Evolutionary conservation across 176 grass and related monocot genomes (phyloP).

Genomic region (Eremochloa ophiuroides): DNA sequence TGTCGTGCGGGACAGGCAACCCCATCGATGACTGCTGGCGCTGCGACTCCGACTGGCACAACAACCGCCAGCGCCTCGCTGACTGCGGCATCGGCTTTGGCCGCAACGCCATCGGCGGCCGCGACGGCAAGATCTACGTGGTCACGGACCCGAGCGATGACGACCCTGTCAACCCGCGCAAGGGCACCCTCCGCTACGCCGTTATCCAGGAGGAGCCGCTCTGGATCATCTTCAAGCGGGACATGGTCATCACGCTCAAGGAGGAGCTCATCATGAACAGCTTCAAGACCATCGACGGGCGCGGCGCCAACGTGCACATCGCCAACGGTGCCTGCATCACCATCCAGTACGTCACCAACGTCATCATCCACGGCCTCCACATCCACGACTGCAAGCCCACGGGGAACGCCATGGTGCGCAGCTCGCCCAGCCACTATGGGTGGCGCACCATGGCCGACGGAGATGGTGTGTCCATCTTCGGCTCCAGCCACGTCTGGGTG

Average conservation of each 20-base stretch:
- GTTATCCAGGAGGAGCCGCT: slow-evolving; percentile 78
- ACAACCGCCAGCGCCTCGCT: slow-evolving; percentile 57
- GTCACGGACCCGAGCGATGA: slow-evolving; percentile 68
- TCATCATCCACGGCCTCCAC: slow-evolving; percentile 84
- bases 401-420: slow-evolving; percentile 86
- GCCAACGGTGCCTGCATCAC: slow-evolving; percentile 78
- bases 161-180: slow-evolving; percentile 51
- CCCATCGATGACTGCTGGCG: slow-evolving; percentile 91
- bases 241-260: slow-evolving; percentile 84
- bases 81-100: slow-evolving; percentile 88
- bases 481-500: slow-evolving; percentile 77
- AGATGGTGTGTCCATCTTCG: slow-evolving; percentile 76
- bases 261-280: slow-evolving; percentile 92
- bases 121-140: slow-evolving; percentile 65
- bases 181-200: slow-evolving; percentile 65
- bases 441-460: slow-evolving; percentile 87
- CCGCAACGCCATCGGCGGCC: slow-evolving; percentile 74
- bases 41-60: slow-evolving; percentile 66
- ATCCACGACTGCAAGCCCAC: slow-evolving; percentile 88
- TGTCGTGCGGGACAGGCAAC: slow-evolving; percentile 71
- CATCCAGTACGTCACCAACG: slow-evolving; percentile 70
- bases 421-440: slow-evolving; percentile 75
- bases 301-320: slow-evolving; percentile 76
- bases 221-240: slow-evolving; percentile 91
- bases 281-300: slow-evolving; percentile 91